Percentiles rank a stretch among this genome's conserved stretches.
Conservation (phyloP, 2,329 filamentous ascomycete genomes). For the Microsporum audouinii region DNA sequence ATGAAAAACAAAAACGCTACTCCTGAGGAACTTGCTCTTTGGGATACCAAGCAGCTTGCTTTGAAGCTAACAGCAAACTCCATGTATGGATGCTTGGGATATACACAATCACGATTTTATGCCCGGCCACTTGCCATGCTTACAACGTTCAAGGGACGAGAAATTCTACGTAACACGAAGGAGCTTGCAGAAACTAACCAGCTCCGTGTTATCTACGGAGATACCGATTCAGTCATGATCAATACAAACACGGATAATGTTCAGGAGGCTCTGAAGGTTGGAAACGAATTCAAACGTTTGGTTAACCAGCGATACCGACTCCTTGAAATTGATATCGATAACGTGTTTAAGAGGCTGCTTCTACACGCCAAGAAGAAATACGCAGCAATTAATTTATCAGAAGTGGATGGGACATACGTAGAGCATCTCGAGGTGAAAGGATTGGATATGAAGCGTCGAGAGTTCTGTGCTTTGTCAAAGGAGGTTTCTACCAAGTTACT, state of each 20-base stretch:
- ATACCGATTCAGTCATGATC: constrained; percentile 99
- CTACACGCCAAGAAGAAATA: constrained; percentile 99
- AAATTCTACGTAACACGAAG: constrained; percentile 93
- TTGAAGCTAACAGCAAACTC: constrained; percentile 97
- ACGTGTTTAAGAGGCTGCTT: constrained; percentile 84
- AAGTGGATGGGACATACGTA: constrained; percentile 76
- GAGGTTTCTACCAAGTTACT: constrained; percentile 82
- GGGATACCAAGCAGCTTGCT: constrained; percentile 96
- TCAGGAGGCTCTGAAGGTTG: constrained; percentile 78
- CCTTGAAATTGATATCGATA: constrained; percentile 96
- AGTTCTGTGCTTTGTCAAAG: constrained; percentile 92
- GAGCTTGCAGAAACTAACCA: constrained; percentile 85
- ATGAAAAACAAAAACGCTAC: constrained; percentile 93
- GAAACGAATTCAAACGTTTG: constrained; percentile 84
- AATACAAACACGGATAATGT: constrained; percentile 96
- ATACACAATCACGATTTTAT: constrained; percentile 94
- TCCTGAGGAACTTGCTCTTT: constrained; percentile 74
- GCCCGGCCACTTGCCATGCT: constrained; percentile 88
- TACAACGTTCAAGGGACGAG: constrained; percentile 92
- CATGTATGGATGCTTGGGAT: constrained; percentile 98
- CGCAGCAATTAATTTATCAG: constrained; percentile 85
- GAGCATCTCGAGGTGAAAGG: constrained; percentile 98
- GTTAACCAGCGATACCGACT: constrained; percentile 90
- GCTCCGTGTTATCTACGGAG: constrained; percentile 93
- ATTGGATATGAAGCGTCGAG: constrained; percentile 92